Percentiles rank a stretch among this genome's conserved stretches.
These are phyloP conservation scores for Zygosaccharomyces gambellarensis DNA, from an alignment of 805 yeast genomes.

Conservation along the genomic window DNA sequence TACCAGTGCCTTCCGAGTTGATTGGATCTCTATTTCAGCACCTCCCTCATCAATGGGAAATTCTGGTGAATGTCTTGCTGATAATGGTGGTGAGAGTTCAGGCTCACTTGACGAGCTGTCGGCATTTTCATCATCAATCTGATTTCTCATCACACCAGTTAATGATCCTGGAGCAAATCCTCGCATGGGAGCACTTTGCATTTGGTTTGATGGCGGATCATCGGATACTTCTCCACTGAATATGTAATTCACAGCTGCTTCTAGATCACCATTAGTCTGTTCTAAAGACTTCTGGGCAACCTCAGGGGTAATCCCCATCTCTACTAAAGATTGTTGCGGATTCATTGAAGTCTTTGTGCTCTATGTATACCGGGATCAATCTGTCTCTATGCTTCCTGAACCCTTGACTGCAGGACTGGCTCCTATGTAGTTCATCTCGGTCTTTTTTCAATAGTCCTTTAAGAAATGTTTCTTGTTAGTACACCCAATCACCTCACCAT, in stretches of 20 bases:
- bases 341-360: conserved; percentile 22
- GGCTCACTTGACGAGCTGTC: conserved; percentile 3
- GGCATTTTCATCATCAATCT: neutral
- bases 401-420: neutral
- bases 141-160: neutral
- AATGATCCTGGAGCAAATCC: conserved; percentile 1
- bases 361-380: too few relatives aligned
- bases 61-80: neutral
- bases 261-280: conserved; percentile 49
- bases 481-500: neutral
- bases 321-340: conserved; percentile 44
- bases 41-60: neutral
- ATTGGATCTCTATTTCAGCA: neutral
- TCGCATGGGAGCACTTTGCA: conserved; percentile 2
- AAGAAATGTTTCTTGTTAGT: neutral
- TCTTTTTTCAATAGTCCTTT: neutral
- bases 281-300: conserved; percentile 61
- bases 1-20: conserved; percentile 7
- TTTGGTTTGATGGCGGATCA: neutral
- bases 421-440: neutral
- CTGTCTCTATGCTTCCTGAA: neutral
- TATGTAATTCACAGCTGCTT: conserved; percentile 51
- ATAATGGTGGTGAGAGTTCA: neutral
- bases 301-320: conserved; percentile 66
- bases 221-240: conserved; percentile 22